Evolutionary conservation across 805 yeast genomes (phyloP), one percentile per base, ranked within the genome.

Genomic region (Ogataea haglerorum): DNA sequence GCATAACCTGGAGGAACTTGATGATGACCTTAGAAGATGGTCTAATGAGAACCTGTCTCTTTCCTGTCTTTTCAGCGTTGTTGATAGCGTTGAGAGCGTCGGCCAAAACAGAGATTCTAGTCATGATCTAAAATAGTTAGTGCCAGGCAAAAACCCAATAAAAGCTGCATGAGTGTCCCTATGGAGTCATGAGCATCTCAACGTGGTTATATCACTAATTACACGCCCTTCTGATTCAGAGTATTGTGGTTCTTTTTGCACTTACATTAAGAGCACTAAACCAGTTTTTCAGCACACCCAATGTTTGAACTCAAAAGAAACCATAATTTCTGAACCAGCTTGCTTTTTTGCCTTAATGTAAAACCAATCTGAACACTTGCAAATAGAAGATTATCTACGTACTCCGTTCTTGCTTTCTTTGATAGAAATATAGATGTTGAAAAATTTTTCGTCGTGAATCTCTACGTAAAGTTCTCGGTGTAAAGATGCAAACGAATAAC

Each of bases 61-160:
- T 91, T 75, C 98, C 98, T 73, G 96, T 83, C 76, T 89, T 91
- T 78, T 91, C 97, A 76, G 98, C 98, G 75, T 91, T 90, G 91
- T 90, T 89, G 75, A 90, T 90, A 65, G 96, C 84, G 76, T 91
- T 91, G 68, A 90, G 84, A 70, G 97, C 97, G 79, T 90, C 98
- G 69, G 96, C 96, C 72, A 90, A 85, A 73, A 85, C 97, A 65
- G 98, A 90, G 61, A 96, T 81, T 80, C 97, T 90, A 73, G 97
- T 88, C 98, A 91, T 89, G 72, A 66, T 77, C 33, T 39, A 37
- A 27, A 29, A 19, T 33, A 19, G 50, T 45, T 64, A 64, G 66
- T 75, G 60, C 17, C 46, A 49, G 40, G 52, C 19, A 55, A 37
- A 62, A 62, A 51, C 49, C 58, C 43, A 66, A 53, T 48, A 41